Conservation (phyloP, 2,329 filamentous ascomycete genomes). For the Ilyonectria mors-panacis region DNA sequence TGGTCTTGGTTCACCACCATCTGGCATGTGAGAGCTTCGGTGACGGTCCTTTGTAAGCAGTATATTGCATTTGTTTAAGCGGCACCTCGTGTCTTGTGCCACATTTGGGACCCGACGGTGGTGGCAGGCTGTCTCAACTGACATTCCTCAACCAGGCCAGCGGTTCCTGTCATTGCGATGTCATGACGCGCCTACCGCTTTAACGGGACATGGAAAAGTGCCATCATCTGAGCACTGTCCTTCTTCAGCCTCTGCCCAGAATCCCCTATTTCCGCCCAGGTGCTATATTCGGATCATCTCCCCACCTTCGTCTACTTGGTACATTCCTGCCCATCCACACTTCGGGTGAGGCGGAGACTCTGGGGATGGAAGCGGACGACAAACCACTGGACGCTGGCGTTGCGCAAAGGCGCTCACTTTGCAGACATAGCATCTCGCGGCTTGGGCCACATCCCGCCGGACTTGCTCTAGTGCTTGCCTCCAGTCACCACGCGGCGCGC, state of each 20-base stretch:
- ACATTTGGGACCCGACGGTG: neutral
- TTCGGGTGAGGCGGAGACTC: constrained; percentile 32
- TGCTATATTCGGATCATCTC: constrained; percentile 29
- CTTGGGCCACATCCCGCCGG: neutral
- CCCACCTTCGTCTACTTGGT: constrained; percentile 29
- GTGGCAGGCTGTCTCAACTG: constrained; percentile 17
- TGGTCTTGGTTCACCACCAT: constrained; percentile 3
- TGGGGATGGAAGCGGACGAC: constrained; percentile 9
- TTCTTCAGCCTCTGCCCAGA: neutral
- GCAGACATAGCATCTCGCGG: constrained; percentile 12
- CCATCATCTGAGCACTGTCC: constrained; percentile 5
- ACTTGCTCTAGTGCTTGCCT: constrained; percentile 13
- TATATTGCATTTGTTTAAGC: neutral
- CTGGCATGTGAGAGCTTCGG: constrained; percentile 12
- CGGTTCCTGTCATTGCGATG: constrained; percentile 2
- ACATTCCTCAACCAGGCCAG: constrained; percentile 18
- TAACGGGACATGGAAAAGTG: constrained; percentile 19
- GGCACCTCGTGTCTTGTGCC: constrained; percentile 3
- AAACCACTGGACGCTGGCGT: constrained; percentile 5
- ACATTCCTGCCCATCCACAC: constrained; percentile 24
- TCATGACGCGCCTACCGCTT: neutral
- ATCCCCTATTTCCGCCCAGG: constrained; percentile 11
- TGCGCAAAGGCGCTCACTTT: constrained; percentile 1
- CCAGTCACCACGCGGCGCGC: constrained; percentile 16
- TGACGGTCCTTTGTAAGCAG: neutral